Evolutionary conservation across 805 yeast genomes (phyloP), one percentile per base, ranked within the genome.

Genomic region (Teunomyces atbi): DNA sequence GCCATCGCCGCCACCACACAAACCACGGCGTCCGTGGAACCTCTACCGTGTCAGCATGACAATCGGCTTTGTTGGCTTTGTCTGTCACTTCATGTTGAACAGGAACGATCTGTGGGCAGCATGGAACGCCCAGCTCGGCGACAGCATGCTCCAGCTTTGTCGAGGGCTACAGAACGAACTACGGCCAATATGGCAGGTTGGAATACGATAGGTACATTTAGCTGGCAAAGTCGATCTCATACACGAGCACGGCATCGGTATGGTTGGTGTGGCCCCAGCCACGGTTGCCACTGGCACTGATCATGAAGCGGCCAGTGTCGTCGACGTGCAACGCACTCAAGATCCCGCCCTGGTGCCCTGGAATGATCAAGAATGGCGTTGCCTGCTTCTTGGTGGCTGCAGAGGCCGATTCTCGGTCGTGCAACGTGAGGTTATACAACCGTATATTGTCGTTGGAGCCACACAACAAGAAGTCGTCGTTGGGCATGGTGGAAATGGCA

Each of bases 261-360:
- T 85, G 78, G 30, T 74, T 69, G 3, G 96, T 90, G 54, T 85
- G 90, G 1, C 76, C 77, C 97, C 97, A 92, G 4, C 99, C 99
- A 58, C 97, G 78, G 51, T 87, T 89, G 7, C 99, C 99, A 61
- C 96, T 86, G 0, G 97, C 84, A 58, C 96, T 85, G 5, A 92
- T 78, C 84, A 94, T 75, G 62, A 87, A 94, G 50, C 94, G 69
- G 33, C 95, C 89, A 1, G 94, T 85, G 26, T 92, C 92, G 64
- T 92, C 98, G 18, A 91, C 84, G 45, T 80, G 74, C 51, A 94
- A 69, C 44, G 82, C 81, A 41, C 96, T 86, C 28, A 94, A 70
- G 2, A 82, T 80, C 21, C 97, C 96, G 41, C 99, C 98, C 59
- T 89, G 96, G 64, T 94, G 98, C 0, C 99, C 98, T 0, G 99